phyloP scores from a whole-genome alignment of 805 yeast species.

The Candida suzukii region DNA sequence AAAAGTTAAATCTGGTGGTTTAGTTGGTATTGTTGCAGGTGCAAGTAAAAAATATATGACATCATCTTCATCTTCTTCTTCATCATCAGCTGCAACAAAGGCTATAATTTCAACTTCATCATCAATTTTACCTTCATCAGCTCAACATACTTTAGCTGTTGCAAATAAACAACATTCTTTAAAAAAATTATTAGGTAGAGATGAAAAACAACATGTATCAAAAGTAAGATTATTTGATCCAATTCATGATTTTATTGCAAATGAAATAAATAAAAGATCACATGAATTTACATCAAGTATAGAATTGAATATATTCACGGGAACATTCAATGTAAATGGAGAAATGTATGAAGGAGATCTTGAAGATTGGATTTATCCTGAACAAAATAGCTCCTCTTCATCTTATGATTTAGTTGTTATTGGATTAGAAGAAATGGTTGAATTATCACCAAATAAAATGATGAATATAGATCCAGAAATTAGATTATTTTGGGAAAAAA shows the following conservation, averaged over 20 bases:
- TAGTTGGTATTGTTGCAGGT: conserved; percentile 36
- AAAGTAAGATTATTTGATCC: conserved; percentile 42
- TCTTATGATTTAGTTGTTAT: conserved; percentile 62
- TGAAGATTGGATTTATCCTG: conserved; percentile 39
- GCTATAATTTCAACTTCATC: too few relatives aligned
- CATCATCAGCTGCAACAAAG: background rate
- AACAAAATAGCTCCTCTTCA: conserved; percentile 23
- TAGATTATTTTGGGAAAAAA: conserved; percentile 58
- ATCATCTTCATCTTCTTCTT: background rate
- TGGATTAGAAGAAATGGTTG: conserved; percentile 88
- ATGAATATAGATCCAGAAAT: conserved; percentile 64
- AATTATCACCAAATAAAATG: conserved; percentile 77
- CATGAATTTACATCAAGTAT: conserved; percentile 32
- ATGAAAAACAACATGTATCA: conserved; percentile 38
- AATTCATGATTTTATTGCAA: conserved; percentile 42
- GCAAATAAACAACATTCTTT: conserved; percentile 30
- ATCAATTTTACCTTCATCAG: conserved; percentile 11
- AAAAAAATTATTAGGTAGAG: conserved; percentile 42
- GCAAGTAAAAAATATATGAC: conserved; percentile 24
- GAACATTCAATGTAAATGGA: conserved; percentile 53
- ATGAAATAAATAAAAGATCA: conserved; percentile 32
- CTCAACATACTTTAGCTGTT: conserved; percentile 16
- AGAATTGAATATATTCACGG: conserved; percentile 37
- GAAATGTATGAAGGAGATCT: conserved; percentile 35
- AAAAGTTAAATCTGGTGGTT: conserved; percentile 35